Percentiles rank a stretch among this genome's conserved stretches.
Evolutionary conservation across 306 rosid species (phyloP).

Genomic region (Rosa lucieae): DNA sequence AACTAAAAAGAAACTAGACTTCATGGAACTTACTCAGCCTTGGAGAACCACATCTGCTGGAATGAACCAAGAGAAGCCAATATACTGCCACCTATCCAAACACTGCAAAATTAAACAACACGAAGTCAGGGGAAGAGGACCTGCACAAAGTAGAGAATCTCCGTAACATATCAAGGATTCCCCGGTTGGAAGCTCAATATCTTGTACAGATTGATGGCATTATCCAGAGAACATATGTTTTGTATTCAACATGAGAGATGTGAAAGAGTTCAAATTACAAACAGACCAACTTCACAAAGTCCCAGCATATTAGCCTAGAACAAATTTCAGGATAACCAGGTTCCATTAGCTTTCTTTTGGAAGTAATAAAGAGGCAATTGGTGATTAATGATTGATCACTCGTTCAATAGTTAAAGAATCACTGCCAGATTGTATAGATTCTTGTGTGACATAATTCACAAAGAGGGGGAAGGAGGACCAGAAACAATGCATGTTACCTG

Average conservation of each 20-base stretch:
- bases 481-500: constrained; percentile 48
- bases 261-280: background rate
- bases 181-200: background rate
- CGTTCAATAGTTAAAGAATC: background rate
- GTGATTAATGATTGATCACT: background rate
- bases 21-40: constrained; percentile 69
- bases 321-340: background rate
- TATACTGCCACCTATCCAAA: constrained; percentile 99
- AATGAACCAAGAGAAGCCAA: constrained; percentile 99
- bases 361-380: background rate
- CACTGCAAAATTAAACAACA: constrained; percentile 51
- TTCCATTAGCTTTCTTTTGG: background rate
- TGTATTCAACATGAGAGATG: background rate
- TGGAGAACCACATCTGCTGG: constrained; percentile 90
- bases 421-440: background rate
- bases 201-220: background rate
- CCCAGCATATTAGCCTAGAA: background rate
- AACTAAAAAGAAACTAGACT: constrained; percentile 10
- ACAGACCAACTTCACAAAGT: background rate
- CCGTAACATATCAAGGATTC: background rate
- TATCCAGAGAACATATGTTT: background rate
- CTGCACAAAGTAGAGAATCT: background rate
- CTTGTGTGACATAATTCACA: background rate
- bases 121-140: constrained; percentile 22
- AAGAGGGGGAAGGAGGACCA: constrained; percentile 3